Percentiles rank a stretch among this genome's conserved stretches.
These are phyloP conservation scores for Aspergillus calidoustus DNA, from an alignment of 2,329 filamentous ascomycete species.

Conservation along the genomic window DNA sequence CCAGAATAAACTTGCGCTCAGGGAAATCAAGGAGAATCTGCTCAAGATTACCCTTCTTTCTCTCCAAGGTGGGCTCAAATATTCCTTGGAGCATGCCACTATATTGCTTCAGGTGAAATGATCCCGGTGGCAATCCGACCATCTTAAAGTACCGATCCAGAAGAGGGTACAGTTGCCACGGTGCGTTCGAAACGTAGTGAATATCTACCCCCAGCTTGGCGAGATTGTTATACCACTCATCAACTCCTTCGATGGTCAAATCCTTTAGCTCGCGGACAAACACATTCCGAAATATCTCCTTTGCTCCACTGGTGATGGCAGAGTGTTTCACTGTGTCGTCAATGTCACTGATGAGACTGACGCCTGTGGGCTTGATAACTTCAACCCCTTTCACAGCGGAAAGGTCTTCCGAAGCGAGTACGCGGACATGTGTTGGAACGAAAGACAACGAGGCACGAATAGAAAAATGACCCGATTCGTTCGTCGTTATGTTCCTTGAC, in stretches of 20 bases:
- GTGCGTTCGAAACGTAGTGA: slow-evolving; percentile 99
- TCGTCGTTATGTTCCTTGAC: slow-evolving; percentile 81
- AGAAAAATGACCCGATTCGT: slow-evolving; percentile 86
- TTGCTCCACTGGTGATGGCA: slow-evolving; percentile 81
- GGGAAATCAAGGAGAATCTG: slow-evolving; percentile 89
- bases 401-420: slow-evolving; percentile 82
- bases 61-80: slow-evolving; percentile 93
- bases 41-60: slow-evolving; percentile 87
- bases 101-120: slow-evolving; percentile 95
- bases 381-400: slow-evolving; percentile 79
- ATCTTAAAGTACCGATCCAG: slow-evolving; percentile 82
- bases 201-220: slow-evolving; percentile 80
- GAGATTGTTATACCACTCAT: slow-evolving; percentile 84
- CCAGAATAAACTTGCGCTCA: slow-evolving; percentile 82
- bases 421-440: slow-evolving; percentile 83
- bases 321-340: slow-evolving; percentile 98
- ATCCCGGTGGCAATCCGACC: slow-evolving; percentile 81
- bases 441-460: slow-evolving; percentile 83
- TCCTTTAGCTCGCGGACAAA: slow-evolving; percentile 86
- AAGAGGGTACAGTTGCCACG: slow-evolving; percentile 95
- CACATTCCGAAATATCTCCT: slow-evolving; percentile 94
- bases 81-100: slow-evolving; percentile 97
- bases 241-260: slow-evolving; percentile 82
- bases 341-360: slow-evolving; percentile 96
- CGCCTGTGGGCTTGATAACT: slow-evolving; percentile 75